A percentile compares a stretch with the other conserved stretches of the same genome.
Conservation (phyloP, 108 stramenopile genomes). For the Cyclostephanos tholiformis region DNA sequence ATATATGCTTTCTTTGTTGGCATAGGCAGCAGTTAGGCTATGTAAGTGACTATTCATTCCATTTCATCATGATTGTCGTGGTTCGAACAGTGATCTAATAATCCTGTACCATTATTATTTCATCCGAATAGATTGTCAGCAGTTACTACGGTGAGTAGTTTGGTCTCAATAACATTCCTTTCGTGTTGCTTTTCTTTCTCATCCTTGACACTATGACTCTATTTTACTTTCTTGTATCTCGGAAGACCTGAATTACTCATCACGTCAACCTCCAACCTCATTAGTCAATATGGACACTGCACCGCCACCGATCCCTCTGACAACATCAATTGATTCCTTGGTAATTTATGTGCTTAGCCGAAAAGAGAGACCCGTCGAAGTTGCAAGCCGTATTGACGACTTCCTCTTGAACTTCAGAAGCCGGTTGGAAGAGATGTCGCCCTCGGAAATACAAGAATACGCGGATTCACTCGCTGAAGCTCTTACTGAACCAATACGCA, state of each 20-base stretch:
- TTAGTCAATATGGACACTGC: not conserved
- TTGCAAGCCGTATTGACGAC: constrained; percentile 77
- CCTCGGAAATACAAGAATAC: constrained; percentile 71
- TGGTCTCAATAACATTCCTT: too few relatives aligned
- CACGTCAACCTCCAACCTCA: constrained; percentile 20
- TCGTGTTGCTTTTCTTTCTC: too few relatives aligned
- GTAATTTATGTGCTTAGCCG: constrained; percentile 73
- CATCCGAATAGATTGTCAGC: constrained; percentile 62
- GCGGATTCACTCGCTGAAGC: constrained; percentile 66
- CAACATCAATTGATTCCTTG: constrained; percentile 71
- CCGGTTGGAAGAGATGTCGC: constrained; percentile 63
- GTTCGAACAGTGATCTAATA: not conserved
- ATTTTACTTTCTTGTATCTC: too few relatives aligned
- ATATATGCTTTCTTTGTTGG: too few relatives aligned
- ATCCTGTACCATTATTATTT: not conserved
- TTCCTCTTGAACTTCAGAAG: constrained; percentile 67
- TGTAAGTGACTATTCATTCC: too few relatives aligned
- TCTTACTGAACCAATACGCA: constrained; percentile 78
- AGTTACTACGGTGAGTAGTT: constrained; percentile 47
- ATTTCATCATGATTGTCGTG: too few relatives aligned
- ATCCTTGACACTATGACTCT: too few relatives aligned
- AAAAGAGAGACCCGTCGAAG: constrained; percentile 67
- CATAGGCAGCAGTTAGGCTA: too few relatives aligned
- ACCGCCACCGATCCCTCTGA: constrained; percentile 26
- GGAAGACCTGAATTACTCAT: constrained; percentile 59